These are phyloP conservation scores for Candida maesae DNA, from an alignment of 805 yeast species.

Conservation along the genomic window DNA sequence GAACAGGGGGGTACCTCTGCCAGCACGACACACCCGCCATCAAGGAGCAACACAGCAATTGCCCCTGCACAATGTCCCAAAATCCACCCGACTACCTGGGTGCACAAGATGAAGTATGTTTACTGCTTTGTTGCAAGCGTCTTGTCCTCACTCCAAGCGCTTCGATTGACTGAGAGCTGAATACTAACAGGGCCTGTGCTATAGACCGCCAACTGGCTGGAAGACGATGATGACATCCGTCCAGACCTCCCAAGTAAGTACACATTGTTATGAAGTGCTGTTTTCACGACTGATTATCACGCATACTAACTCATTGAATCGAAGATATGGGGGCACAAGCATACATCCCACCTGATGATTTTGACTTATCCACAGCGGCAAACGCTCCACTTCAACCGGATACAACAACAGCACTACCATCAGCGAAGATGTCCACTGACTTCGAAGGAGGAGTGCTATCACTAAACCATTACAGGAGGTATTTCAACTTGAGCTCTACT, in stretches of 20 bases:
- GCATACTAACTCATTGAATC: background rate
- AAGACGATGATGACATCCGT: constrained; percentile 22
- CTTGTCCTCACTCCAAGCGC: no score
- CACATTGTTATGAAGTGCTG: background rate
- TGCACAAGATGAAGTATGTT: constrained; percentile 8
- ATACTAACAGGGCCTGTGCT: no score
- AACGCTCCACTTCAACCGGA: background rate
- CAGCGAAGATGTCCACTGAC: constrained; percentile 15
- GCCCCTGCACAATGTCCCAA: constrained; percentile 2
- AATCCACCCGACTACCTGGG: constrained; percentile 6
- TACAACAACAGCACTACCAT: background rate
- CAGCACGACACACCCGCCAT: background rate
- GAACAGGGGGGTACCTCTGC: no score
- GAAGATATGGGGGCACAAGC: constrained; percentile 28
- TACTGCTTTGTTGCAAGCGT: no score
- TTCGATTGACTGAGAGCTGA: no score
- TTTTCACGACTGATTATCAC: background rate
- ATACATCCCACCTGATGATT: constrained; percentile 32
- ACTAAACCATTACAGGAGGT: constrained; percentile 56
- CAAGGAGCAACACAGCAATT: background rate
- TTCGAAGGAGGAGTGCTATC: constrained; percentile 48
- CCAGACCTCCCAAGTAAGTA: constrained; percentile 9
- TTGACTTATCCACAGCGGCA: constrained; percentile 11
- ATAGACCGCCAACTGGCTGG: constrained; percentile 20
- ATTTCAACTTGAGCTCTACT: constrained; percentile 63